A percentile compares a stretch with the other conserved stretches of the same genome.
phyloP scores from a whole-genome alignment of 2,329 filamentous ascomycete genomes.

The Grosmannia clavigera region DNA sequence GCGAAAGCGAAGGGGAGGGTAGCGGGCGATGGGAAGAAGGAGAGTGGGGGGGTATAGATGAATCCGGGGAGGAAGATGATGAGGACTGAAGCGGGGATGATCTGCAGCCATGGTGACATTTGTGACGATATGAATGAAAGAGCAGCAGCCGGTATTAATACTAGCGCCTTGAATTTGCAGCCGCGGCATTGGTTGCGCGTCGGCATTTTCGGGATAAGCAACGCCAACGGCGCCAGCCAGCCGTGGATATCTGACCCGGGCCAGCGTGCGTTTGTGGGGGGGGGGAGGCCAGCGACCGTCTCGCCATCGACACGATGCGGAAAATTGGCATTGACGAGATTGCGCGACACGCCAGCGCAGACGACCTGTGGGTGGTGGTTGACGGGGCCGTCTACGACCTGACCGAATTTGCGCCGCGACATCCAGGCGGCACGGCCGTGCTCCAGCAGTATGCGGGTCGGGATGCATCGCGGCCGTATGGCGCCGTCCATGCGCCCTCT shows the following conservation, averaged over 20 bases:
- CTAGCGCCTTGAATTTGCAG: neutral
- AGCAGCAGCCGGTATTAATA: neutral
- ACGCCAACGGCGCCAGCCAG: neutral
- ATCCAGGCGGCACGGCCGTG: constrained; percentile 14
- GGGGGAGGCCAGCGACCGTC: neutral
- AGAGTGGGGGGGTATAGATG: neutral
- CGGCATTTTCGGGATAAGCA: neutral
- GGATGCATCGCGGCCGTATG: constrained; percentile 41
- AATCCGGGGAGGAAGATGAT: neutral
- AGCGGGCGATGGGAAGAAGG: neutral
- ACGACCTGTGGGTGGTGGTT: constrained; percentile 3
- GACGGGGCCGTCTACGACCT: constrained; percentile 5
- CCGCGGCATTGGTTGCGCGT: neutral
- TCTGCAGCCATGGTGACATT: neutral
- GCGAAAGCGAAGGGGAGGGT: neutral
- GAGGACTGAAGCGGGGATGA: neutral
- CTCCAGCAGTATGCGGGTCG: constrained; percentile 37
- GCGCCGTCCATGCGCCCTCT: constrained; percentile 32
- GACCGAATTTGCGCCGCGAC: constrained; percentile 4
- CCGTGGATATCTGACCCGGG: neutral
- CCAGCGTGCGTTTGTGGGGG: neutral
- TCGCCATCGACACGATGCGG: neutral
- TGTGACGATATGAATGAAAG: neutral
- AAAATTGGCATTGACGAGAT: neutral
- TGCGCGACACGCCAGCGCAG: neutral